Base-by-base conservation (phyloP, 805 yeast species). In the Candida montana region DNA sequence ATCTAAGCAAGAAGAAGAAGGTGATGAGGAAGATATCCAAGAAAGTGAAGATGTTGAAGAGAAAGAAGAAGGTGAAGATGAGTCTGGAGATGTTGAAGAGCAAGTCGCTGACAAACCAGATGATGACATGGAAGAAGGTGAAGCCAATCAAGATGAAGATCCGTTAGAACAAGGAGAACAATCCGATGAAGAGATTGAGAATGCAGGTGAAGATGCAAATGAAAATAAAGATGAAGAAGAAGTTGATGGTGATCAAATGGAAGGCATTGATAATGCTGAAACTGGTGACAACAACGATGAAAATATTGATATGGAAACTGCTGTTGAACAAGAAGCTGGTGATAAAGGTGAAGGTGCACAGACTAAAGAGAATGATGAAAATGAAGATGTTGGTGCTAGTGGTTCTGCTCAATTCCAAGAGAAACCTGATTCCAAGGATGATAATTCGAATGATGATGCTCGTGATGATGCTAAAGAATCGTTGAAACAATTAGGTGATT, bases 401-500 rank as follows among this genome's bases (percentile, higher is more conserved):
- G 90, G 90, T 6, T 63, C 69, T 49, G 76, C 72, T 5, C 60
- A 63, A 29, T 54, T 59, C 31, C 64, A 72, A 43, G 67, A 72
- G 26, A 70, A 71, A 33, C 65, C 72, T 34, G 64, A 65, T 31
- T 55, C 61, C 15, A 58, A 69, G 10, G 67, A 71, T 23, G 67
- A 67, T 13, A 64, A 66, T 3, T 58, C 63, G 4, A 64, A 68
- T 31, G 81, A 76, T 44, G 67, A 71, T 16, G 77, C 85, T 16
- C 67, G 87, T 41, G 81, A 83, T 39, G 73, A 74, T 52, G 88
- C 86, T 31, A 73, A 75, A 43, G 89, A 88, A 53, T 79, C 95
- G 0, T 68, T 91, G 63, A 85, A 85, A 59, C 89, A 89, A 58
- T 71, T 93, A 12, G 98, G 99, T 39, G 97, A 90, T 62, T 77